Percentiles rank a stretch among this genome's conserved stretches.
phyloP scores from a whole-genome alignment of 805 yeast genomes.

The Vanderwaltozyma polyspora region DNA sequence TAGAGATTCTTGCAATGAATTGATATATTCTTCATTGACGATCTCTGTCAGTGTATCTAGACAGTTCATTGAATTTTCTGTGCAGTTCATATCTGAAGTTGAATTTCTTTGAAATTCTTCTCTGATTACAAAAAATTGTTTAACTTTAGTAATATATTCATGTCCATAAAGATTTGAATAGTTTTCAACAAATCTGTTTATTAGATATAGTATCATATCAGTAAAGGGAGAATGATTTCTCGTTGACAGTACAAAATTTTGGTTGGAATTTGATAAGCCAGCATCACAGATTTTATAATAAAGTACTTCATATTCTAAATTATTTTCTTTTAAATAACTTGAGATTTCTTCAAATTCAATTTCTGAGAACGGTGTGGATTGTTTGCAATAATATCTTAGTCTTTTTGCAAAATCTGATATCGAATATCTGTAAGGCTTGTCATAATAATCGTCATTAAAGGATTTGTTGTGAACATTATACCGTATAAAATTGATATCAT shows the following conservation, averaged over 20 bases:
- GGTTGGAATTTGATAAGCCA: conserved; percentile 7
- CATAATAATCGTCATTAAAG: conserved; percentile 47
- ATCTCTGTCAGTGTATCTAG: not conserved
- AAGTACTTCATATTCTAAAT: conserved; percentile 10
- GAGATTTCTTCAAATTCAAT: conserved; percentile 13
- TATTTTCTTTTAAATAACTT: conserved; percentile 7
- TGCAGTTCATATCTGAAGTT: too few relatives aligned
- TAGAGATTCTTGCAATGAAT: too few relatives aligned
- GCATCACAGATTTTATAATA: conserved; percentile 15
- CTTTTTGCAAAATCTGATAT: conserved; percentile 50
- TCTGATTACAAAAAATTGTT: conserved; percentile 1
- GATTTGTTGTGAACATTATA: conserved; percentile 59
- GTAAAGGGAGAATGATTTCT: not conserved
- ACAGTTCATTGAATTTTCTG: not conserved
- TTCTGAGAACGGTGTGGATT: conserved; percentile 19
- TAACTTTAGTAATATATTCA: conserved; percentile 15
- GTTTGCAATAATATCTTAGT: conserved; percentile 36
- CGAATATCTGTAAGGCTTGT: conserved; percentile 40
- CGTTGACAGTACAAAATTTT: not conserved
- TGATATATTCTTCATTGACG: not conserved
- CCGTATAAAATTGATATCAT: conserved; percentile 39
- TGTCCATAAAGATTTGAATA: conserved; percentile 16
- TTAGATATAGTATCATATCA: not conserved
- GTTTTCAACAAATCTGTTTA: conserved; percentile 12
- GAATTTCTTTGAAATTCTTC: not conserved